Conservation (phyloP, 1,139 yeast genomes). For the Yamadazyma mexicana region DNA sequence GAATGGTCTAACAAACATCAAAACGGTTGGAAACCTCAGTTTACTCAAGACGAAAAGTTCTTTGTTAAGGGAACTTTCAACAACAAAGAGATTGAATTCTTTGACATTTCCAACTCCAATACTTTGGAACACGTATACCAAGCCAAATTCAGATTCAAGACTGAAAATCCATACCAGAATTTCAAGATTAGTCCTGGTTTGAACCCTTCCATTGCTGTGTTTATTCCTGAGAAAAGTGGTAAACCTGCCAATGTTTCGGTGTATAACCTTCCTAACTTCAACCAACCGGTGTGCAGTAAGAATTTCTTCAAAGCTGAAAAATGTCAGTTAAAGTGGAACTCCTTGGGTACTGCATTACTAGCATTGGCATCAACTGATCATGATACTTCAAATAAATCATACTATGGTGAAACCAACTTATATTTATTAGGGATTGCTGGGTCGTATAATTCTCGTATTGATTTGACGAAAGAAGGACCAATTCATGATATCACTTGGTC, state of each 20-base stretch:
- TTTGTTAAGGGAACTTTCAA: constrained; percentile 61
- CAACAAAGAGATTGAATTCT: constrained; percentile 71
- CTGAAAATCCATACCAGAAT: constrained; percentile 56
- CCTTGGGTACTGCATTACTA: constrained; percentile 87
- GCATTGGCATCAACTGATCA: constrained; percentile 96
- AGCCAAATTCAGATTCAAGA: constrained; percentile 61
- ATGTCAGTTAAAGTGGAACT: constrained; percentile 91
- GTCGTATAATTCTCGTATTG: constrained; percentile 84
- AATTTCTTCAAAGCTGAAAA: constrained; percentile 94
- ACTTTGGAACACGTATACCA: constrained; percentile 35
- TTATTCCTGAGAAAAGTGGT: constrained; percentile 80
- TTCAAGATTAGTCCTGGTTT: constrained; percentile 79
- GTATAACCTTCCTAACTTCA: constrained; percentile 73
- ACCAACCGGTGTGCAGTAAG: constrained; percentile 81
- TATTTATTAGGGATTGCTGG: constrained; percentile 92
- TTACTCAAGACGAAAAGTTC: constrained; percentile 72
- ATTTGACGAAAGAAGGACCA: constrained; percentile 90
- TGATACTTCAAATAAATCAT: constrained; percentile 89
- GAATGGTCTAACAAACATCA: constrained; percentile 82
- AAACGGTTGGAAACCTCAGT: constrained; percentile 90
- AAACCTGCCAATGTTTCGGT: constrained; percentile 88
- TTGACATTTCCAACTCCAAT: constrained; percentile 50
- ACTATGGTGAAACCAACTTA: constrained; percentile 94
- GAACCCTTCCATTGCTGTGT: constrained; percentile 89
- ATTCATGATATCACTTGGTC: constrained; percentile 98